Percentiles rank a stretch among this genome's conserved stretches.
Evolutionary conservation across 257 asterid species (phyloP).

Genomic region (Solanum lycopersicoides): DNA sequence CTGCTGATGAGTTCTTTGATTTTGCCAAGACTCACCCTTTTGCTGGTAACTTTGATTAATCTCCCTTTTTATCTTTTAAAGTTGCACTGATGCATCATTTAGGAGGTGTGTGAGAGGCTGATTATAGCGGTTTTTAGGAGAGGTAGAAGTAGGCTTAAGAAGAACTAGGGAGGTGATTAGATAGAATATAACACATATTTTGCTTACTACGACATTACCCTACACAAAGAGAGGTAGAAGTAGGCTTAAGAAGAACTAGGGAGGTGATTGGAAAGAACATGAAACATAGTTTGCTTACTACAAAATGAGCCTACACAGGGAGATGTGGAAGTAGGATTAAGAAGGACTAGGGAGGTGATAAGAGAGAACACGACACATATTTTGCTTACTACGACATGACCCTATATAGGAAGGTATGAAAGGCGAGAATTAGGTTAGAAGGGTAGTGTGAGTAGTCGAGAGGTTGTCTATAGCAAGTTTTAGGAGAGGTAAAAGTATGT

Average conservation of each 20-base stretch:
- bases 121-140: background rate
- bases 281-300: background rate
- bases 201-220: background rate
- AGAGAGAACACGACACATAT: background rate
- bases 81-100: background rate
- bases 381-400: background rate
- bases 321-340: background rate
- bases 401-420: background rate
- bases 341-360: background rate
- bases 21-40: constrained; percentile 63
- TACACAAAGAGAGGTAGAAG: background rate
- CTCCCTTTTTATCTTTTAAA: background rate
- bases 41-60: constrained; percentile 34
- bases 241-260: background rate
- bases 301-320: background rate
- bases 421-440: background rate
- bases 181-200: background rate
- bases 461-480: background rate
- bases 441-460: background rate
- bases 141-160: background rate
- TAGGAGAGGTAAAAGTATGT: background rate
- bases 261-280: background rate
- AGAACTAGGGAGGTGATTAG: background rate
- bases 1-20: constrained; percentile 74
- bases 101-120: background rate